These are phyloP conservation scores for Neltuma alba DNA, from an alignment of 306 rosid genomes.

Conservation along the genomic window DNA sequence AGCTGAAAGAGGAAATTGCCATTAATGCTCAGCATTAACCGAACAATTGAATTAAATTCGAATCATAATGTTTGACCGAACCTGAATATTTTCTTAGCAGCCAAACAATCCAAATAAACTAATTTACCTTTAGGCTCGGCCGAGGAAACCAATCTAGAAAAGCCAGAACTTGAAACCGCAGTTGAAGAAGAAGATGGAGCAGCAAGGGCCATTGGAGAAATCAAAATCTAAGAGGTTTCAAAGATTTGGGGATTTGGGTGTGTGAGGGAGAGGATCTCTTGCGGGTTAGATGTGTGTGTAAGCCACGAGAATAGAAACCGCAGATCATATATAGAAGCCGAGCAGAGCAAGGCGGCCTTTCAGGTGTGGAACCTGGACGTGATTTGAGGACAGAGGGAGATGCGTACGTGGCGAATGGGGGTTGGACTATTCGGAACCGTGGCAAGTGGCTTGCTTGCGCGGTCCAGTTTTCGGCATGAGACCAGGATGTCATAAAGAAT, in stretches of 20 bases:
- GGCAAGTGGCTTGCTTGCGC: slow-evolving; percentile 44
- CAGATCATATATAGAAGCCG: background rate
- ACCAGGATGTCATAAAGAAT: background rate
- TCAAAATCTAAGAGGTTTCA: background rate
- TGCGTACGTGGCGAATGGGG: slow-evolving; percentile 27
- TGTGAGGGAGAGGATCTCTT: background rate
- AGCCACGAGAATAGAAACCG: background rate
- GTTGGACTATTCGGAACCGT: slow-evolving; percentile 6
- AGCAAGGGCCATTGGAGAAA: slow-evolving; percentile 49
- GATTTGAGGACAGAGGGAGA: background rate
- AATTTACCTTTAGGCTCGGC: slow-evolving; percentile 54
- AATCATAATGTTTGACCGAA: background rate
- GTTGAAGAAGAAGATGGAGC: slow-evolving; percentile 58
- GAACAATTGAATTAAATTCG: background rate
- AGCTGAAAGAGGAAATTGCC: slow-evolving; percentile 42
- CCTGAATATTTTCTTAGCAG: background rate
- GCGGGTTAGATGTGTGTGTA: background rate
- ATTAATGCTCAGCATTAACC: background rate
- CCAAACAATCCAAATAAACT: background rate
- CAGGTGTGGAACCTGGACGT: slow-evolving; percentile 61
- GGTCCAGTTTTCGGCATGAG: background rate
- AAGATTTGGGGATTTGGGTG: no score
- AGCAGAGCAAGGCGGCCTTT: slow-evolving; percentile 26
- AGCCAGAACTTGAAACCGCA: slow-evolving; percentile 39
- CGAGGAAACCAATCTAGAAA: slow-evolving; percentile 33